phyloP scores from a whole-genome alignment of 2,329 filamentous ascomycete genomes.

The Aureobasidium sp. region DNA sequence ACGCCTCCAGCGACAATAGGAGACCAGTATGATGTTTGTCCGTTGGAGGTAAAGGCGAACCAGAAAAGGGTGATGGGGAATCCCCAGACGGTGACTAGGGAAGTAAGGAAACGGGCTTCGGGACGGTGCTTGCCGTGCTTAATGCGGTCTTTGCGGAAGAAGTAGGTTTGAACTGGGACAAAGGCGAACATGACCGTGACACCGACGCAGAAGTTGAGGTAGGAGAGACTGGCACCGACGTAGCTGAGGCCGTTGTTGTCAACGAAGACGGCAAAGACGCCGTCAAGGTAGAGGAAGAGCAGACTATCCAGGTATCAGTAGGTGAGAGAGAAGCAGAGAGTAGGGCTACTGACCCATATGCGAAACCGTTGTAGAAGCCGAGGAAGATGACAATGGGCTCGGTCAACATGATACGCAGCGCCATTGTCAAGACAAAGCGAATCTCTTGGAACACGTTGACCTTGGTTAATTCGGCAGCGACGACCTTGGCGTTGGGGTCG shows the following conservation, averaged over 20 bases:
- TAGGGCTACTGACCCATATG: constrained; percentile 29
- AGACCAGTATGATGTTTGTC: constrained; percentile 9
- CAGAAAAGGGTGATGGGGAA: constrained; percentile 21
- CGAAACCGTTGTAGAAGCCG: constrained; percentile 50
- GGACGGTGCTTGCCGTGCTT: constrained; percentile 17
- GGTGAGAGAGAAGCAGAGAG: not conserved
- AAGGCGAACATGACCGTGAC: constrained; percentile 20
- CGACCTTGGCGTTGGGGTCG: constrained; percentile 48
- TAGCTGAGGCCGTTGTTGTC: constrained; percentile 19
- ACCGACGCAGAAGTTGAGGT: constrained; percentile 21
- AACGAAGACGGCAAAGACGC: constrained; percentile 20
- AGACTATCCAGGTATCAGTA: constrained; percentile 23
- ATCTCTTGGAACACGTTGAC: constrained; percentile 31
- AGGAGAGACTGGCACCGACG: constrained; percentile 15
- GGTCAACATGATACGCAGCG: constrained; percentile 52
- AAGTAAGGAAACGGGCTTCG: constrained; percentile 21
- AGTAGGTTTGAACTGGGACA: constrained; percentile 17
- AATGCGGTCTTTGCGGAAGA: constrained; percentile 19
- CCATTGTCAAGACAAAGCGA: constrained; percentile 34
- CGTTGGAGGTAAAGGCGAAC: constrained; percentile 22
- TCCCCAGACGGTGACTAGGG: constrained; percentile 16
- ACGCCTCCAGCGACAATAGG: constrained; percentile 19
- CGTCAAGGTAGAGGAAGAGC: constrained; percentile 36
- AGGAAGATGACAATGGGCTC: constrained; percentile 56
- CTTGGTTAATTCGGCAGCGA: constrained; percentile 39